Evolutionary conservation across 495 filamentous ascomycete species (phyloP).

Genomic region (Aspergillus cavernicola): DNA sequence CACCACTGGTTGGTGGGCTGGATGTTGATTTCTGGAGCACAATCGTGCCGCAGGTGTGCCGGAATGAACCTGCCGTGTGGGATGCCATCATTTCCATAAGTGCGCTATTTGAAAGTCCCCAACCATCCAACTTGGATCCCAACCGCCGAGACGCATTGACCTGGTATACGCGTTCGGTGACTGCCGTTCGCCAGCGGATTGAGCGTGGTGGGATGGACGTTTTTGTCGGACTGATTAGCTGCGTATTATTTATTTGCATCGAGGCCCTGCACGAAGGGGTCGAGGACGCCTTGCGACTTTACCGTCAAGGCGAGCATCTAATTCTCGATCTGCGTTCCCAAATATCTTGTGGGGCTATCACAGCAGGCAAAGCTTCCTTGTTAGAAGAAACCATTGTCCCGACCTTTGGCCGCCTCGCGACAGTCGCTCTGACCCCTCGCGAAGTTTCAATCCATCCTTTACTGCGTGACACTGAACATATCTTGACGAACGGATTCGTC

Average conservation of each 20-base stretch:
- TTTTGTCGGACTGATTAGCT: constrained; percentile 47
- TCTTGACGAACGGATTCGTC: constrained; percentile 11
- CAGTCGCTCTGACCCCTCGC: constrained; percentile 13
- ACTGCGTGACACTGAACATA: constrained; percentile 2
- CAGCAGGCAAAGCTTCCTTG: constrained; percentile 16
- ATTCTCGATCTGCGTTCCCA: constrained; percentile 28
- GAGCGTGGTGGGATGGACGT: constrained; percentile 27
- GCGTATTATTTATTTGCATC: constrained; percentile 56
- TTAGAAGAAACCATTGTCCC: constrained; percentile 36
- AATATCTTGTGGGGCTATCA: constrained; percentile 15
- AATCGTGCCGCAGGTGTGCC: constrained; percentile 53
- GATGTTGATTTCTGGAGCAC: constrained; percentile 55
- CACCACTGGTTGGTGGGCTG: constrained; percentile 33
- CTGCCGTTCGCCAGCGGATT: constrained; percentile 46
- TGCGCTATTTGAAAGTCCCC: constrained; percentile 45
- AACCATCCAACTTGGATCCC: constrained; percentile 20
- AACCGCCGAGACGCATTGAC: constrained; percentile 26
- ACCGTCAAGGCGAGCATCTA: constrained; percentile 33
- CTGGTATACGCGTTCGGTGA: constrained; percentile 46
- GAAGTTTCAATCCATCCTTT: constrained; percentile 12
- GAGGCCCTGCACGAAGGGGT: constrained; percentile 46
- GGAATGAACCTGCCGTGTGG: constrained; percentile 54
- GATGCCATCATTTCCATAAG: constrained; percentile 55
- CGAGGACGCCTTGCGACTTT: constrained; percentile 31
- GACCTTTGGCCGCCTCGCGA: constrained; percentile 33